Evolutionary conservation across 306 rosid genomes (phyloP).

Genomic region (Gastrolobium bilobum): DNA sequence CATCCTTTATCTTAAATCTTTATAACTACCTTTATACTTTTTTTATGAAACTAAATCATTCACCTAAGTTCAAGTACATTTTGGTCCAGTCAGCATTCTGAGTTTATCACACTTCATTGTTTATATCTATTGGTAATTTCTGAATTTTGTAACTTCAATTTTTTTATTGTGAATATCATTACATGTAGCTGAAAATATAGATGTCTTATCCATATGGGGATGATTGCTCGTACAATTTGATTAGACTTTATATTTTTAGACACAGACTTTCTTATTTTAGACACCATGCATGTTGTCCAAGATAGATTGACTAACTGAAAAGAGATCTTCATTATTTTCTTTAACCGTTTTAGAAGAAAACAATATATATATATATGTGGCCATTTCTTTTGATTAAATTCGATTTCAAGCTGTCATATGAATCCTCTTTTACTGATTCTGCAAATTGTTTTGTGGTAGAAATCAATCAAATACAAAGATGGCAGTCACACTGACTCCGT

Average conservation of each 20-base stretch:
- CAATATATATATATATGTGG: background rate
- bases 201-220: constrained; percentile 15
- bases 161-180: background rate
- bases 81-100: background rate
- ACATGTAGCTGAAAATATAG: constrained; percentile 17
- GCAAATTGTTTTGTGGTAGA: constrained; percentile 56
- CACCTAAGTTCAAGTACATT: background rate
- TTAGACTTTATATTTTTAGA: constrained; percentile 15
- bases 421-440: constrained; percentile 47
- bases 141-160: background rate
- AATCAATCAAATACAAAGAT: constrained; percentile 73
- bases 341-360: background rate
- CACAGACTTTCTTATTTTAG: background rate
- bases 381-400: constrained; percentile 20
- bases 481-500: constrained; percentile 90
- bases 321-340: constrained; percentile 26
- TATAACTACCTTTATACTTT: background rate
- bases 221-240: constrained; percentile 31
- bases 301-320: background rate
- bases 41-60: background rate
- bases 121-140: constrained; percentile 13
- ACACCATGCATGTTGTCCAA: background rate
- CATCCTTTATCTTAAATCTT: constrained; percentile 6
- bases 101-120: background rate
- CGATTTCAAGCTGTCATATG: background rate